These are phyloP conservation scores for Rhododendron molle DNA, from an alignment of 148 eudicot genomes.

Conservation along the genomic window DNA sequence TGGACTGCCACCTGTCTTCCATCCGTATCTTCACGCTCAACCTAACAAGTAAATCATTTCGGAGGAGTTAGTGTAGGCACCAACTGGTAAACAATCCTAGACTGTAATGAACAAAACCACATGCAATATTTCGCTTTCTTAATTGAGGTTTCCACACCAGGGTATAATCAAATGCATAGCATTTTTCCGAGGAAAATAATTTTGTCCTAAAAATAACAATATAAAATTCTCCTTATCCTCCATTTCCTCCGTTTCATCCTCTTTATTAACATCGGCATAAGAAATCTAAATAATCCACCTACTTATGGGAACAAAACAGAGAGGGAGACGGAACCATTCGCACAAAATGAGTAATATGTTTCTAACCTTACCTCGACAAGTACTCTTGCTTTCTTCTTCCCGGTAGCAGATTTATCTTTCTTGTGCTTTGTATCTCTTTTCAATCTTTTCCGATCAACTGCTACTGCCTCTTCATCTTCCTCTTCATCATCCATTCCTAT, in stretches of 20 bases:
- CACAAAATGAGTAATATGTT: not conserved
- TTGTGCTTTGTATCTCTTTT: constrained; percentile 31
- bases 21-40: constrained; percentile 50
- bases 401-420: constrained; percentile 39
- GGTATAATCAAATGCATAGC: not conserved
- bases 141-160: not conserved
- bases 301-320: not conserved
- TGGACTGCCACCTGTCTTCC: constrained; percentile 28
- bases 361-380: constrained; percentile 66
- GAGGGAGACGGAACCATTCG: not conserved
- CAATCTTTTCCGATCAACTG: constrained; percentile 28
- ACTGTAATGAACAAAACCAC: not conserved
- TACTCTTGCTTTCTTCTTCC: constrained; percentile 69
- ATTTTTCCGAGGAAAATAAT: not conserved
- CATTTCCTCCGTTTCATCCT: not conserved
- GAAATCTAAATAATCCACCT: not conserved
- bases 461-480: constrained; percentile 26
- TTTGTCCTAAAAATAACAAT: not conserved
- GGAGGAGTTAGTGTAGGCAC: not conserved
- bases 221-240: no score
- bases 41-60: constrained; percentile 18
- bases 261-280: not conserved
- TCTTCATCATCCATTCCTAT: constrained; percentile 43
- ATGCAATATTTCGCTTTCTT: not conserved
- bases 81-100: not conserved